Conservation (phyloP, 768 basidiomycete genomes). For the Hydnomerulius pinastri region DNA sequence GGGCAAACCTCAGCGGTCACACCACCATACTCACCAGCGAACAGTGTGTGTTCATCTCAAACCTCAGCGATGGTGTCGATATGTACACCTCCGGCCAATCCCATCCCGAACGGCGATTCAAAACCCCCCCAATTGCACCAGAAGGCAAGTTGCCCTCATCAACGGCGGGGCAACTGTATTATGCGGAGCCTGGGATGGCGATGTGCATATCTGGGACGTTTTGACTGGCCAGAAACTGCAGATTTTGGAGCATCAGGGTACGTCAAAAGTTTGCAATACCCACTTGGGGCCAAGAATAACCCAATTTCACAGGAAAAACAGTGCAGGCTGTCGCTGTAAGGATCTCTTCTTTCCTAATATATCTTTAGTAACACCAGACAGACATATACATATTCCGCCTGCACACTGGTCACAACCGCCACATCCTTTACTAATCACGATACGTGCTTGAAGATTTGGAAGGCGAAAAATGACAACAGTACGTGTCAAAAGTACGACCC, state of each 20-base stretch:
- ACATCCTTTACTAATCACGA: background rate
- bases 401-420: background rate
- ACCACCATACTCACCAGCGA: background rate
- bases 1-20: background rate
- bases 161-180: background rate
- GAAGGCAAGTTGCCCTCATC: background rate
- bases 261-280: background rate
- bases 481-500: background rate
- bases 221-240: background rate
- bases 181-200: background rate
- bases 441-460: background rate
- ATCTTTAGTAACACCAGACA: background rate
- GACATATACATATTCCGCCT: background rate
- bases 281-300: too few relatives aligned
- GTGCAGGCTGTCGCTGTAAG: slow-evolving; percentile 2
- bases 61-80: slow-evolving; percentile 1
- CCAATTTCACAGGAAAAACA: background rate
- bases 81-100: background rate
- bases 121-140: background rate
- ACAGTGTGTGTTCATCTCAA: background rate
- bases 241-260: slow-evolving; percentile 1
- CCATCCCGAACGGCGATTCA: background rate
- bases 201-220: background rate
- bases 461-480: slow-evolving; percentile 1
- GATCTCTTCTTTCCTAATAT: background rate